Conservation (phyloP, 2,329 filamentous ascomycete genomes). For the Fusarium decemcellulare region DNA sequence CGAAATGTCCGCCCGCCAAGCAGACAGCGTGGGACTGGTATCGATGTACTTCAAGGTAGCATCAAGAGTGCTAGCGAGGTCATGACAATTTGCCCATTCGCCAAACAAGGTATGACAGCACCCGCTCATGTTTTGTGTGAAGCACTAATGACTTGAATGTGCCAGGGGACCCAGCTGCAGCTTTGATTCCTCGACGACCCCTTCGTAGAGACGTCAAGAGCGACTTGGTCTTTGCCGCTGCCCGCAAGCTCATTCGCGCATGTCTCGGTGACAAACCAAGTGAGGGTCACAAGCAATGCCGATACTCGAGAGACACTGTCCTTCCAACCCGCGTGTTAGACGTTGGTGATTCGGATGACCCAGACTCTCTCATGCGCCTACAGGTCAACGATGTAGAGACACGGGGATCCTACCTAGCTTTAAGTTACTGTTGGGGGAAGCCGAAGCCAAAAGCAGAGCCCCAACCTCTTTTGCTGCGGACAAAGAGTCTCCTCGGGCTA, state of each 20-base stretch:
- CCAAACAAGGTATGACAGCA: neutral
- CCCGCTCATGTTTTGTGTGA: too few relatives aligned
- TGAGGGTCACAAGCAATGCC: neutral
- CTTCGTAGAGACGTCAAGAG: neutral
- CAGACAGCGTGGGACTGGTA: neutral
- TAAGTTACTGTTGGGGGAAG: conserved; percentile 9
- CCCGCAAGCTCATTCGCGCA: neutral
- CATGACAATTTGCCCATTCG: neutral
- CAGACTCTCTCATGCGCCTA: neutral
- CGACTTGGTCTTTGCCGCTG: neutral
- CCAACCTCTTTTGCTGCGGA: neutral
- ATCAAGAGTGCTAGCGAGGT: neutral
- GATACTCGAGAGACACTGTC: neutral
- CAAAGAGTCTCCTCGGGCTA: neutral
- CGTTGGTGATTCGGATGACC: neutral
- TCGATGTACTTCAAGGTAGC: neutral
- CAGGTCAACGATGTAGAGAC: neutral
- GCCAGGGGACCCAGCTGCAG: neutral
- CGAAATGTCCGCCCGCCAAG: too few relatives aligned
- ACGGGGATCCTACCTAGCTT: neutral
- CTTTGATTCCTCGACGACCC: neutral
- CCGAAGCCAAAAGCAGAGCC: neutral
- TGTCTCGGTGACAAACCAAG: neutral
- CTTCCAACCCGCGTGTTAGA: conserved; percentile 3
- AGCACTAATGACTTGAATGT: neutral